phyloP scores from a whole-genome alignment of 2,329 filamentous ascomycete genomes.

The Nemania serpens region DNA sequence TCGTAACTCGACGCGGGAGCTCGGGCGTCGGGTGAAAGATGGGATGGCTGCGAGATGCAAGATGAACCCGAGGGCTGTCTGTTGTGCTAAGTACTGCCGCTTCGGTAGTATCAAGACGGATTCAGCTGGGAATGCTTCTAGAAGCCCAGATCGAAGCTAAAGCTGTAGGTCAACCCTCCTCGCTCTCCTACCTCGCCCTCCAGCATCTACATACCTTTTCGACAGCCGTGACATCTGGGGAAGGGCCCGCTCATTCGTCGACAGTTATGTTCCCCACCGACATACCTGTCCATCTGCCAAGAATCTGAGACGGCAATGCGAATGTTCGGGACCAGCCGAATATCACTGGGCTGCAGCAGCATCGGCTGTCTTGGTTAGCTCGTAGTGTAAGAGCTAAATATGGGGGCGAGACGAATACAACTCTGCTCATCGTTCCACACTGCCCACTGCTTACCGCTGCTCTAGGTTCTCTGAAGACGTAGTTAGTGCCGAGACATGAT shows the following conservation, averaged over 20 bases:
- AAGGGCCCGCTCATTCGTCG: conserved; percentile 3
- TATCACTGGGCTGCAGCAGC: conserved; percentile 4
- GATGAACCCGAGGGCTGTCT: conserved; percentile 11
- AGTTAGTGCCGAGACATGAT: conserved; percentile 3
- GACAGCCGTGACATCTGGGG: conserved; percentile 15
- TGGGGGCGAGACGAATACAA: not conserved
- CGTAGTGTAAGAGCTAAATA: not conserved
- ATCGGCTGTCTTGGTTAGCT: conserved; percentile 1
- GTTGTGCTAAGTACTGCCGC: conserved; percentile 3
- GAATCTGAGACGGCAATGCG: conserved; percentile 3
- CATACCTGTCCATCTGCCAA: not conserved
- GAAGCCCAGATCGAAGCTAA: conserved; percentile 21
- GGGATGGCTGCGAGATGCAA: conserved; percentile 13
- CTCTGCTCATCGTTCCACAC: conserved; percentile 4
- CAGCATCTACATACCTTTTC: not conserved
- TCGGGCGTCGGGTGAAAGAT: conserved; percentile 19
- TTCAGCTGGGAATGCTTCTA: conserved; percentile 26
- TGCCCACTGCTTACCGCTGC: not conserved
- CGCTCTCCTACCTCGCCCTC: not conserved
- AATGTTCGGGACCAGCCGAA: conserved; percentile 21
- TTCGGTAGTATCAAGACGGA: no score
- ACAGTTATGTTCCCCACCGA: not conserved
- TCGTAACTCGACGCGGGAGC: conserved; percentile 10
- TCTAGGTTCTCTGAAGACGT: not conserved
- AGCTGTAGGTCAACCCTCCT: not conserved